These are phyloP conservation scores for Nicotiana knightiana DNA, from an alignment of 257 asterid species.

Conservation along the genomic window DNA sequence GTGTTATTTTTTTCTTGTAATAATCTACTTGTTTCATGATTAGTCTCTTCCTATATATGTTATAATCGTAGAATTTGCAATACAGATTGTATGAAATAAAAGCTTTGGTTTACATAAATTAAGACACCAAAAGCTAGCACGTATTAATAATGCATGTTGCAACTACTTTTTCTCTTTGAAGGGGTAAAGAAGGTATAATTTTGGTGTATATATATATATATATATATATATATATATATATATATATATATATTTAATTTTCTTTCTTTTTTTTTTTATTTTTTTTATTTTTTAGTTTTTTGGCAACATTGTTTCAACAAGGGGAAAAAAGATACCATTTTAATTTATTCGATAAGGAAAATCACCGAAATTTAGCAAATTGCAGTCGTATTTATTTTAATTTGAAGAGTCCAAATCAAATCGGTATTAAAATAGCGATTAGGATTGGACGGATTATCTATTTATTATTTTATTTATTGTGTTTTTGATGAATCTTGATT, in stretches of 20 bases:
- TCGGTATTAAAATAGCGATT: neutral
- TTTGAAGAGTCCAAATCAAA: neutral
- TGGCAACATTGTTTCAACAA: neutral
- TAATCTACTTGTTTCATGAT: neutral
- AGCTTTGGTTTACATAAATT: too few species aligned
- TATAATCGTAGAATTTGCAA: neutral
- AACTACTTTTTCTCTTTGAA: too few species aligned
- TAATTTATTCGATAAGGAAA: too few species aligned
- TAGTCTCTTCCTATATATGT: neutral
- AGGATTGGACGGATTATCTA: too few species aligned
- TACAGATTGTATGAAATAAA: too few species aligned
- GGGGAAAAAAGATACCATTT: neutral
- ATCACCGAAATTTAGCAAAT: too few species aligned
- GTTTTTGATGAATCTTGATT: neutral
- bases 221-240: too few species aligned
- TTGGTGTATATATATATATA: neutral
- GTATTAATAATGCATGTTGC: too few species aligned
- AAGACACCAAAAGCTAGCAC: too few species aligned
- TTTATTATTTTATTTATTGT: neutral
- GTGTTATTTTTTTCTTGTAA: neutral
- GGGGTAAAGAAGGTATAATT: neutral
- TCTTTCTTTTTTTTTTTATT: neutral
- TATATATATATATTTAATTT: too few species aligned
- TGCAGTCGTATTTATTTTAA: too few species aligned
- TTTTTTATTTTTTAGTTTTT: neutral